Evolutionary conservation across 176 grass and related monocot species (phyloP).

Genomic region (Musa schizocarpa): DNA sequence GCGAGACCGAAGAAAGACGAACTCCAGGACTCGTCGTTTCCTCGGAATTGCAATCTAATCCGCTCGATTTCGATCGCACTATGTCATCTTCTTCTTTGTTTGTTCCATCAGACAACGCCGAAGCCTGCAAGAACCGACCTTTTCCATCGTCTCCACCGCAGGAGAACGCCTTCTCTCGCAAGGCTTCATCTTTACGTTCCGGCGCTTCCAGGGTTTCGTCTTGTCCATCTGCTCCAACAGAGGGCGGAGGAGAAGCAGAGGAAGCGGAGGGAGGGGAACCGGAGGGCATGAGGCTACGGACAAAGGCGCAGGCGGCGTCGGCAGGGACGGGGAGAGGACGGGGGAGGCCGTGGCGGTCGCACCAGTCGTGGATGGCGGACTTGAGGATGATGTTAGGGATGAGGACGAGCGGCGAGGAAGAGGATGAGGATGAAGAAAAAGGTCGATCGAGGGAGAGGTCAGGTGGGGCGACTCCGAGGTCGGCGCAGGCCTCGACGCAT

Average conservation of each 20-base stretch:
- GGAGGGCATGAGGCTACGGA: constrained; percentile 17
- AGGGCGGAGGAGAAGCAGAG: not conserved
- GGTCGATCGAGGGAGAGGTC: constrained; percentile 7
- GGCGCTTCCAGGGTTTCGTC: not conserved
- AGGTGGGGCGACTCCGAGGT: constrained; percentile 27
- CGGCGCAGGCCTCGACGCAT: constrained; percentile 35
- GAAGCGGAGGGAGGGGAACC: not conserved
- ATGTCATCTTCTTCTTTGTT: not conserved
- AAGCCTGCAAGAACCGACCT: not conserved
- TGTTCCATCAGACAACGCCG: not conserved
- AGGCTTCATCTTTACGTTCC: not conserved
- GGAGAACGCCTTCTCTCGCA: not conserved
- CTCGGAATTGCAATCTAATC: not conserved
- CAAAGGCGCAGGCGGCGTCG: constrained; percentile 16
- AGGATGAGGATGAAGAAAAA: not conserved
- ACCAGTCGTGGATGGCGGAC: constrained; percentile 33
- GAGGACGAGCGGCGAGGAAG: constrained; percentile 4
- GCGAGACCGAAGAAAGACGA: not conserved
- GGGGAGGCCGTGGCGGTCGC: constrained; percentile 26
- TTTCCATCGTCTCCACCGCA: not conserved
- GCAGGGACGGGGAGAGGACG: constrained; percentile 22
- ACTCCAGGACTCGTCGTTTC: not conserved
- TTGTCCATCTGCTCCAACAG: not conserved
- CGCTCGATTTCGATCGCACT: not conserved
- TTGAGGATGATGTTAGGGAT: constrained; percentile 39